Base-by-base conservation (phyloP, 164 flowering plant genomes). In the Magnolia sinica region DNA sequence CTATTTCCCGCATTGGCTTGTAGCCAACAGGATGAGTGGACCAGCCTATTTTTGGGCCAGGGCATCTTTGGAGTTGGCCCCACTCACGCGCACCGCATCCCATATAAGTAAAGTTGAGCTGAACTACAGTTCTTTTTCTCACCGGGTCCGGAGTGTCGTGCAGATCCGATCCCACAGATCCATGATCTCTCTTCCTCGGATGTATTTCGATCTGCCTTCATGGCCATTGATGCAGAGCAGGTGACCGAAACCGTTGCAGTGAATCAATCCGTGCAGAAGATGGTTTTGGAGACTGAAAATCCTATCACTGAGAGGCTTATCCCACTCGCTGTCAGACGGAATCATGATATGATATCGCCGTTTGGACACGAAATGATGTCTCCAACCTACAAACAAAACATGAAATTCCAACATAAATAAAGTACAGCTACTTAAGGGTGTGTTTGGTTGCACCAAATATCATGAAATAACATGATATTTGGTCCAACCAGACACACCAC, bases 101-200 rank as follows among this genome's bases (percentile, higher is more conserved):
- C 45, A 37, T 37, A 37, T 37, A 6, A 37, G 6, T 37, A 37
- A 5, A 37, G 45, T 37, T 37, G 3, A 37, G 45, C 45, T 37
- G 45, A 37, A 37, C 45, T 37, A 37, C 45, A 9, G 14, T 55
- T 55, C 59, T 29, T 11, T 13, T 31, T 37, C 14, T 80, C 87
- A 95, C 98, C 96, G 29, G 24, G 88, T 76, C 24, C 83, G 82
- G 20, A 95, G 95, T 64, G 64, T 73, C 8, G 84, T 76, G 81
- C 98, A 95, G 58, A 95, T 83, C 9, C 98, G 87, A 64, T 95
- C 96, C 96, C 98, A 95, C 10, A 95, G 88, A 83, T 93, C 95
- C 97, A 95, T 92, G 27, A 89, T 80, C 50, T 93, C 96, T 79
- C 84, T 78, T 1, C 99, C 99, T 22, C 81, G 75, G 2, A 92